Conservation (phyloP, 768 basidiomycete species). For the Clavaria fumosa region DNA sequence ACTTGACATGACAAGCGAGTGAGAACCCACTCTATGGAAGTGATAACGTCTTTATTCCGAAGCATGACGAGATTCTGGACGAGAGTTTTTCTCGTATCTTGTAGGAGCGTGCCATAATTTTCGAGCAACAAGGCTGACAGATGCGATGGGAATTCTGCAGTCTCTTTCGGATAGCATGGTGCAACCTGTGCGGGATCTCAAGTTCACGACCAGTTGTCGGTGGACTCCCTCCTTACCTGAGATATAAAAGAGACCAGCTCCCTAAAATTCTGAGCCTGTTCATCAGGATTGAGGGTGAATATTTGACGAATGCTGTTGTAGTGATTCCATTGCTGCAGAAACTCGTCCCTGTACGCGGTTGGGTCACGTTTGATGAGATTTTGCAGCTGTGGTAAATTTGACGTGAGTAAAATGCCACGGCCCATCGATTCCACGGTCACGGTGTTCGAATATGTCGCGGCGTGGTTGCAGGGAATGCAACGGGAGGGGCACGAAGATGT, state of each 20-base stretch:
- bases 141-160: conserved; percentile 70
- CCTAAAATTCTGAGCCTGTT: conserved; percentile 71
- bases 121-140: conserved; percentile 67
- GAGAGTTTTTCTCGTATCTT: conserved; percentile 72
- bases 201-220: background rate
- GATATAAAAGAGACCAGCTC: conserved; percentile 87
- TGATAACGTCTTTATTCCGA: conserved; percentile 82
- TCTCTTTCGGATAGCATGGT: conserved; percentile 86
- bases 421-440: too few species aligned
- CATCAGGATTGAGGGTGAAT: conserved; percentile 67
- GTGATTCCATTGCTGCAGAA: conserved; percentile 92
- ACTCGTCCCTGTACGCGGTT: conserved; percentile 82
- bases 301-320: conserved; percentile 81
- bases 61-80: conserved; percentile 89
- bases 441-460: too few species aligned
- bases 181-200: conserved; percentile 38
- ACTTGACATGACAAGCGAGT: background rate
- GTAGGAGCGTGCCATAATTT: conserved; percentile 54
- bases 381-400: conserved; percentile 89
- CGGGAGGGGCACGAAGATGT: too few species aligned
- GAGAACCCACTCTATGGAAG: conserved; percentile 71
- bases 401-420: conserved; percentile 65
- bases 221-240: conserved; percentile 33
- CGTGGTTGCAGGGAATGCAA: too few species aligned
- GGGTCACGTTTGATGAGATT: conserved; percentile 96